A percentile compares a stretch with the other conserved stretches of the same genome.
Conservation (phyloP, 1,284 basidiomycete species). For the Bondarzewia mesenterica region DNA sequence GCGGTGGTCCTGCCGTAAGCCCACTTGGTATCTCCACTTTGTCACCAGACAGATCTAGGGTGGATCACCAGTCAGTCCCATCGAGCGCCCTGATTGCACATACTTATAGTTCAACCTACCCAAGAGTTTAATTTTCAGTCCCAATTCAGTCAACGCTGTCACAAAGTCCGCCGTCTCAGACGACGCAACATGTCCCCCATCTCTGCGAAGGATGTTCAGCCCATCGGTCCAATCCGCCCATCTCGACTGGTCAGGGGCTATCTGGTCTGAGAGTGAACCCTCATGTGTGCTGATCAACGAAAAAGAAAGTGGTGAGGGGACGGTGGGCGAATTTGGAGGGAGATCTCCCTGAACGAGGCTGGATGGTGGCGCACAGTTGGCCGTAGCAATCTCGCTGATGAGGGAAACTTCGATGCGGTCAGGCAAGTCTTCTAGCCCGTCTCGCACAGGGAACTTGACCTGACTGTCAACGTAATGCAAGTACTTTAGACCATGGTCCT, state of each 20-base stretch:
- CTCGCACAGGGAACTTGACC: conserved; percentile 69
- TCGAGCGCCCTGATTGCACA: too few relatives aligned
- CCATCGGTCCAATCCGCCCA: conserved; percentile 98
- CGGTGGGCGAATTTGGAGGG: conserved; percentile 38
- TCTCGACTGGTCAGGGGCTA: conserved; percentile 77
- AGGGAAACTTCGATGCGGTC: conserved; percentile 77
- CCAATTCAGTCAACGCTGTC: conserved; percentile 84
- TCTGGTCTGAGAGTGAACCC: conserved; percentile 76
- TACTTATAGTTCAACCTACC: conserved; percentile 42
- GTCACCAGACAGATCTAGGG: conserved; percentile 80
- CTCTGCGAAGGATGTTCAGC: conserved; percentile 77
- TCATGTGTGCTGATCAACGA: conserved; percentile 64
- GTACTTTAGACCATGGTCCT: conserved; percentile 74
- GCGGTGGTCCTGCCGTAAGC: conserved; percentile 62
- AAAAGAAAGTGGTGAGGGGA: conserved; percentile 71
- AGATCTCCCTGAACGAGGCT: conserved; percentile 48
- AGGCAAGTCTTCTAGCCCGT: conserved; percentile 79
- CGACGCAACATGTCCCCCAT: conserved; percentile 75
- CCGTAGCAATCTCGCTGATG: conserved; percentile 71
- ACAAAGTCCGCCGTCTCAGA: conserved; percentile 84
- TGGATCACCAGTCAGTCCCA: conserved; percentile 4
- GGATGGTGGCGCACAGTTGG: conserved; percentile 68
- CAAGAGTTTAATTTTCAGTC: conserved; percentile 87
- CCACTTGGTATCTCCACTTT: conserved; percentile 86
- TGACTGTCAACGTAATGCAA: conserved; percentile 78